Percentiles rank a stretch among this genome's conserved stretches.
Evolutionary conservation across 345 rosid genomes (phyloP).

Genomic region (Eucalyptus tenuipes): DNA sequence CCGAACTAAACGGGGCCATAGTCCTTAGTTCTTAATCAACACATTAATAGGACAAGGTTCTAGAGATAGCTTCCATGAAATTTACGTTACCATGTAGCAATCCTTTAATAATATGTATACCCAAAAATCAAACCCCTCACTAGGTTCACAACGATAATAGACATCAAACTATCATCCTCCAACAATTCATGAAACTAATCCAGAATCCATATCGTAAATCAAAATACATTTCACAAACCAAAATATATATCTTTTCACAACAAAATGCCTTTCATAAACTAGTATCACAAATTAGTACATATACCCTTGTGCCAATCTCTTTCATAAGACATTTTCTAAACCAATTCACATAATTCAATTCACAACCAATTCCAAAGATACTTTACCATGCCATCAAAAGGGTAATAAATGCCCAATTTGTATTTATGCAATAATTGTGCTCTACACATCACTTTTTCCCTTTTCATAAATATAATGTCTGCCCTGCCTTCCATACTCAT

Average conservation of each 20-base stretch:
- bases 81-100: background rate
- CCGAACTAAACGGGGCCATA: no score
- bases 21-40: no score
- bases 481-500: background rate
- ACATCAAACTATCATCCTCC: background rate
- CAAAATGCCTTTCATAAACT: background rate
- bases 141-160: background rate
- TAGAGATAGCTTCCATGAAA: background rate
- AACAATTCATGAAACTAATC: no score
- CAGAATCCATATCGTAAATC: no score
- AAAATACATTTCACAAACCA: background rate
- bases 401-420: background rate
- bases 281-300: background rate
- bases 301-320: background rate
- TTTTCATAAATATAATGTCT: background rate
- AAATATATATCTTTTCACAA: background rate
- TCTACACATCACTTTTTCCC: background rate
- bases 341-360: background rate
- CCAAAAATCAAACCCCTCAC: background rate
- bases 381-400: background rate
- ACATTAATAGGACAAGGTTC: background rate
- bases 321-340: background rate
- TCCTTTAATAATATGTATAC: background rate
- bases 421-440: background rate
- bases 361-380: background rate